Conservation (phyloP, 768 basidiomycete species). For the Agaricus blazei region DNA sequence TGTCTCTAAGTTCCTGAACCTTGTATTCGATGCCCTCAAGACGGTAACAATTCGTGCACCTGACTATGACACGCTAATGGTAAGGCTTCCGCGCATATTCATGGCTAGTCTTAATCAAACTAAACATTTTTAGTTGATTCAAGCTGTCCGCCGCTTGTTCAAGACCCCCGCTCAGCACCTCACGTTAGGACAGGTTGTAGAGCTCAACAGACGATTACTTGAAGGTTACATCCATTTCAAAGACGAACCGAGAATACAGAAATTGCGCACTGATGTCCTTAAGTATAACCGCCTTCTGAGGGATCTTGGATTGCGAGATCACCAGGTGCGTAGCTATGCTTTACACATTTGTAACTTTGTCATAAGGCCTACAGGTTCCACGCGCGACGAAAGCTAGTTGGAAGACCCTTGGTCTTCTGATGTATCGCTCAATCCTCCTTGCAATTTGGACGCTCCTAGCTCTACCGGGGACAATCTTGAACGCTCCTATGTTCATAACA, state of each 20-base stretch:
- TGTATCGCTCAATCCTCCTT: constrained; percentile 77
- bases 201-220: constrained; percentile 87
- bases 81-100: constrained; percentile 26
- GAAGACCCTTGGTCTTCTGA: constrained; percentile 80
- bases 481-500: constrained; percentile 89
- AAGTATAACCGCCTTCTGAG: constrained; percentile 86
- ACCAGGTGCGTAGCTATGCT: constrained; percentile 56
- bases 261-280: constrained; percentile 72
- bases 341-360: not conserved
- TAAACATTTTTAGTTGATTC: constrained; percentile 68
- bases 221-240: constrained; percentile 92
- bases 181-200: constrained; percentile 93
- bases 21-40: constrained; percentile 90
- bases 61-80: constrained; percentile 98
- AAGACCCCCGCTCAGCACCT: constrained; percentile 92
- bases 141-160: constrained; percentile 91
- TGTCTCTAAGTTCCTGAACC: constrained; percentile 80
- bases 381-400: constrained; percentile 79
- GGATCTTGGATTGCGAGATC: constrained; percentile 89
- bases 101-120: constrained; percentile 3
- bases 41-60: constrained; percentile 95
- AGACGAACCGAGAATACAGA: constrained; percentile 84
- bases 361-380: constrained; percentile 57
- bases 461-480: constrained; percentile 86
- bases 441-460: constrained; percentile 79